Base-by-base conservation (phyloP, 2,329 filamentous ascomycete species). In the Coniella vitis region DNA sequence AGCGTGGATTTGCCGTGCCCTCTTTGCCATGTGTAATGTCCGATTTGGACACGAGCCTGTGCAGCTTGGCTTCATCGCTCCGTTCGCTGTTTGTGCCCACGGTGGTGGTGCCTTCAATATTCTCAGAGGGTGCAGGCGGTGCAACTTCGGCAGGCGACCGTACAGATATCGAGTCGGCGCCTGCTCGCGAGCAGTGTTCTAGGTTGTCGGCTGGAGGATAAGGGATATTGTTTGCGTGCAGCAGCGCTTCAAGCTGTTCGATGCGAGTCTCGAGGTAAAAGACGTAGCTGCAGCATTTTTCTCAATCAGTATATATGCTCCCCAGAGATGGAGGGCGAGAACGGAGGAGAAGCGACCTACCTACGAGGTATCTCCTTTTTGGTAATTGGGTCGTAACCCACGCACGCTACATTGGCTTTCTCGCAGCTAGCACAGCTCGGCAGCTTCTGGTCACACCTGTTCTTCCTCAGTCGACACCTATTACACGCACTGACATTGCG, bases 401-500 rank as follows among this genome's bases (percentile, higher is more conserved):
- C 89, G 65, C 93, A 97, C 57, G 87, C 84, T 39, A 94, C 87
- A 51, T 80, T 79, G n/a, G 87, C 90, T 70, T 96, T 96, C 65
- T 90, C 89, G 68, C 91, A 97, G 58, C 87, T 88, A 37, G 87
- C 84, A 65, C 91, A 97, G 59, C 87, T 88, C 8, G 91, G 91
- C 54, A 97, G 76, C 56, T 86, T 84, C 74, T 96, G 91, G 68
- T 97, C 91, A 68, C 91, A 97, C 46, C 90, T 79, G 64, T 96
- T 97, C 74, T 97, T 97, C 61, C 91, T 81, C 64, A 94, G 71
- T 39, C 91, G 81, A 67, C 91, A 97, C 36, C 90, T 81, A 70
- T 96, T 95, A 69, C 91, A 97, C 49, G 91, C 91, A 65, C 87
- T 94, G 56, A 97, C 91, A 65, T 90, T 91, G 59, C 87, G 83